phyloP scores from a whole-genome alignment of 192 early-diverging fungal species.

The Backusella morwellensis region DNA sequence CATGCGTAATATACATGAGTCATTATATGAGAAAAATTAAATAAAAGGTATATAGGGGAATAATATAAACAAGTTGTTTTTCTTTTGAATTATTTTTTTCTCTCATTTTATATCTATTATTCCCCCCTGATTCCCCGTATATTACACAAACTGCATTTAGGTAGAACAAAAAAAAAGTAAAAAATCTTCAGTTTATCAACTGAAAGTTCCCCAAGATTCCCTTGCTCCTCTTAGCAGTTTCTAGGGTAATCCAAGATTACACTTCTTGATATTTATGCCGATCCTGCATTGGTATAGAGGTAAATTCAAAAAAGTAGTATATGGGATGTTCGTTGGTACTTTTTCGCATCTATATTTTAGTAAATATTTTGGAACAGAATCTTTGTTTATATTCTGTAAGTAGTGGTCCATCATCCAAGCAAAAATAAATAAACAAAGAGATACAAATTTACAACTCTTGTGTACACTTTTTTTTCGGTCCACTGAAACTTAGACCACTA shows the following conservation, averaged over 20 bases:
- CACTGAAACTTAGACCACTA: background rate
- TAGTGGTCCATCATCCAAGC: background rate
- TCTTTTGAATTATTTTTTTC: background rate
- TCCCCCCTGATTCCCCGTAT: too few species aligned
- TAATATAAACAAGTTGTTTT: background rate
- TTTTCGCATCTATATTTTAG: background rate
- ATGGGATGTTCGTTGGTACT: background rate
- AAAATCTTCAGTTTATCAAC: too few species aligned
- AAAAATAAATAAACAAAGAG: background rate
- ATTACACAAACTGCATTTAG: background rate
- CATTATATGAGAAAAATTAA: background rate
- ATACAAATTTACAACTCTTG: background rate
- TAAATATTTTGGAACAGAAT: background rate
- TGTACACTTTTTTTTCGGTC: background rate
- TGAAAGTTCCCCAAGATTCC: too few species aligned
- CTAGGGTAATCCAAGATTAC: background rate
- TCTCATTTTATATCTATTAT: background rate
- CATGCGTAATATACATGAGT: conserved; percentile 7
- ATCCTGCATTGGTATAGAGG: background rate
- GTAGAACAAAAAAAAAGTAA: background rate
- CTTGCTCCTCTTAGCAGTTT: too few species aligned
- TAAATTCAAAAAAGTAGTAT: background rate
- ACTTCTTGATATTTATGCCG: background rate
- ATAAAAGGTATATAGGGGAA: background rate
- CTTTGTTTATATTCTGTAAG: background rate